Evolutionary conservation across 2,329 filamentous ascomycete genomes (phyloP).

Genomic region (Falciphora oryzae): DNA sequence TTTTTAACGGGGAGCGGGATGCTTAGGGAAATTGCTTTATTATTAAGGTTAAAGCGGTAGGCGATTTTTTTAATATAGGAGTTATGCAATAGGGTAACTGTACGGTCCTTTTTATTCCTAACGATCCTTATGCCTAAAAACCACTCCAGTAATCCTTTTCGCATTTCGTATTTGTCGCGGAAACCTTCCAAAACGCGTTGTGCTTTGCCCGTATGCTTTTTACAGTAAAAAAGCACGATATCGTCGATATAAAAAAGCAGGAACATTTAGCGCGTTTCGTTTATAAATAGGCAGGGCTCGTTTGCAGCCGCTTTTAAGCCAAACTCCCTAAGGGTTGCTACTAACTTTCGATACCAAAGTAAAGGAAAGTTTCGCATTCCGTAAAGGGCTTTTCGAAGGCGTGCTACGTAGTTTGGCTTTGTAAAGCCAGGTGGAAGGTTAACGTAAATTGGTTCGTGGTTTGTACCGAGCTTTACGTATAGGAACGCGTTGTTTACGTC

Average conservation of each 20-base stretch:
- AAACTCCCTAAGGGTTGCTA: neutral
- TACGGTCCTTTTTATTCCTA: neutral
- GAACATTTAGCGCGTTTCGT: neutral
- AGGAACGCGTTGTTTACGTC: neutral
- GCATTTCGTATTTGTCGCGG: neutral
- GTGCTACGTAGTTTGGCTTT: neutral
- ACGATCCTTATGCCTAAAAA: neutral
- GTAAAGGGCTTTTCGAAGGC: neutral
- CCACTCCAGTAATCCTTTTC: neutral
- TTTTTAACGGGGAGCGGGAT: neutral
- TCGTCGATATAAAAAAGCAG: neutral
- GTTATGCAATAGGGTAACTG: neutral
- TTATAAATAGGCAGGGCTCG: neutral
- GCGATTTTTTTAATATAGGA: neutral
- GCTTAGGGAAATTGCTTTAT: neutral
- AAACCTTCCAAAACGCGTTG: neutral
- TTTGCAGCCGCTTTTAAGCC: neutral
- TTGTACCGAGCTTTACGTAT: neutral
- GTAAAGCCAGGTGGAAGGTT: neutral
- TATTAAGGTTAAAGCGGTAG: neutral
- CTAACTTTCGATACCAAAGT: neutral
- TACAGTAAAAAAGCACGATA: neutral
- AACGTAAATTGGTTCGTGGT: neutral
- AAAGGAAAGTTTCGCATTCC: neutral
- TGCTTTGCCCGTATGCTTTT: neutral